Evolutionary conservation across 2,329 filamentous ascomycete genomes (phyloP).

Genomic region (Trichoderma sp.): DNA sequence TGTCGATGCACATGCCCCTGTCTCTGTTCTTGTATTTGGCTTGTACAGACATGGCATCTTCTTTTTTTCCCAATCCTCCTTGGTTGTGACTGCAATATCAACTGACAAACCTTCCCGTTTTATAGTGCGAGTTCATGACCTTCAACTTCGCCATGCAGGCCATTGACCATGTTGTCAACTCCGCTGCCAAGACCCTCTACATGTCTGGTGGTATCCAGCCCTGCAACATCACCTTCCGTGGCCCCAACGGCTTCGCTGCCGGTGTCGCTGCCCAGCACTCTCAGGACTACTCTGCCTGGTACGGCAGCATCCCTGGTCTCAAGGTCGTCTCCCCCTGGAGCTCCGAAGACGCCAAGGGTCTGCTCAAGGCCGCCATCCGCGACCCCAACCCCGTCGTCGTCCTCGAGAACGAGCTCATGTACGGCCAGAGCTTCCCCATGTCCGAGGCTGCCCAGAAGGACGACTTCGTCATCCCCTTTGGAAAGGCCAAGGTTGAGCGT

Average conservation of each 20-base stretch:
- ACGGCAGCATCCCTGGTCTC: conserved; percentile 93
- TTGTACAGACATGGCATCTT: background rate
- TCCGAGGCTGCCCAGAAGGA: conserved; percentile 92
- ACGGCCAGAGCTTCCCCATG: conserved; percentile 95
- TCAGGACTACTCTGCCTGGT: conserved; percentile 98
- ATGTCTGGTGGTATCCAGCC: conserved; percentile 99
- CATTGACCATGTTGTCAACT: conserved; percentile 99
- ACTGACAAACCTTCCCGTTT: background rate
- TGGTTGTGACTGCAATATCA: background rate
- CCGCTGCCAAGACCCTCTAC: conserved; percentile 97
- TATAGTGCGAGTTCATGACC: conserved; percentile 98
- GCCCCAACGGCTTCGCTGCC: conserved; percentile 94
- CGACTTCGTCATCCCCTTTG: conserved; percentile 95
- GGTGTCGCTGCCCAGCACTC: conserved; percentile 98
- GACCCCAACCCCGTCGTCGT: conserved; percentile 97
- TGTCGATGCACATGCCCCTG: background rate
- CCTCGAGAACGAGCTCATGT: conserved; percentile 85
- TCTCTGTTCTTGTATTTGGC: background rate
- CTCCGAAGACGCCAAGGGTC: conserved; percentile 95
- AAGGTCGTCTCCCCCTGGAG: conserved; percentile 98
- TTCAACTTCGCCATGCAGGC: conserved; percentile 99
- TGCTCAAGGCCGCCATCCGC: conserved; percentile 95
- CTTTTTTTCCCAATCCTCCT: background rate
- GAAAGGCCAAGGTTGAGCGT: conserved; percentile 99
- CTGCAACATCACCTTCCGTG: conserved; percentile 99